Conservation (phyloP, 352 stramenopile genomes). For the Labyrinthula sp. region DNA sequence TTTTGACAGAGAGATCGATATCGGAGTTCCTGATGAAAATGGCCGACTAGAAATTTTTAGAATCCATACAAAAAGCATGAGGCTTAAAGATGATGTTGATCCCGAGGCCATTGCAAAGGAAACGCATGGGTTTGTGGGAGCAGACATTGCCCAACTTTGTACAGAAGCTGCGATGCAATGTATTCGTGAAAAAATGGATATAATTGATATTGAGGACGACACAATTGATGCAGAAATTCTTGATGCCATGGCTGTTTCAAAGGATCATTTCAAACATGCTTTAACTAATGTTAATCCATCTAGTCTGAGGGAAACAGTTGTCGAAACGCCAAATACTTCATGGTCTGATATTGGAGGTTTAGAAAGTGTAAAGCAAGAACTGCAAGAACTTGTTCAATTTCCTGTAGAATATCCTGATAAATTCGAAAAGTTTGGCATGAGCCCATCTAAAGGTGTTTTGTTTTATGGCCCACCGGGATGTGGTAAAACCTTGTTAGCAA, state of each 20-base stretch:
- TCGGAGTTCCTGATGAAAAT: constrained; percentile 95
- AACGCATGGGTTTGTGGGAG: constrained; percentile 96
- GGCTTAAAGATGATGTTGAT: constrained; percentile 95
- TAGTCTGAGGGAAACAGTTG: constrained; percentile 90
- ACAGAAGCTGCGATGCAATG: constrained; percentile 80
- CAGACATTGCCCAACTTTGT: constrained; percentile 94
- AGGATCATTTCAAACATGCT: constrained; percentile 97
- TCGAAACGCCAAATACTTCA: constrained; percentile 89
- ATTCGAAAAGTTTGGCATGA: constrained; percentile 88
- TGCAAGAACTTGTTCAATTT: constrained; percentile 98
- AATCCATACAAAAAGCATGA: constrained; percentile 99
- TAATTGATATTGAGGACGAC: constrained; percentile 99
- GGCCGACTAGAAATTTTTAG: constrained; percentile 93
- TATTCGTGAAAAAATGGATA: constrained; percentile 99
- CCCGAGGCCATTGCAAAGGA: constrained; percentile 84
- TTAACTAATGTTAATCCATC: constrained; percentile 89
- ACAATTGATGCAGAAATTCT: constrained; percentile 95
- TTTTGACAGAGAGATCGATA: constrained; percentile 98
- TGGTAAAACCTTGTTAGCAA: constrained; percentile 98
- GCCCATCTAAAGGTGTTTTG: constrained; percentile 68
- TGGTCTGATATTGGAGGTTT: constrained; percentile 99
- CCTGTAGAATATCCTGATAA: constrained; percentile 97
- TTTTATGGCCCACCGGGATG: constrained; percentile 98
- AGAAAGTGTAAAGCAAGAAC: constrained; percentile 87
- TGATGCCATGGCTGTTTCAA: constrained; percentile 88